Conservation (phyloP, 2,329 filamentous ascomycete species). For the Scopulariopsis brevicaulis region DNA sequence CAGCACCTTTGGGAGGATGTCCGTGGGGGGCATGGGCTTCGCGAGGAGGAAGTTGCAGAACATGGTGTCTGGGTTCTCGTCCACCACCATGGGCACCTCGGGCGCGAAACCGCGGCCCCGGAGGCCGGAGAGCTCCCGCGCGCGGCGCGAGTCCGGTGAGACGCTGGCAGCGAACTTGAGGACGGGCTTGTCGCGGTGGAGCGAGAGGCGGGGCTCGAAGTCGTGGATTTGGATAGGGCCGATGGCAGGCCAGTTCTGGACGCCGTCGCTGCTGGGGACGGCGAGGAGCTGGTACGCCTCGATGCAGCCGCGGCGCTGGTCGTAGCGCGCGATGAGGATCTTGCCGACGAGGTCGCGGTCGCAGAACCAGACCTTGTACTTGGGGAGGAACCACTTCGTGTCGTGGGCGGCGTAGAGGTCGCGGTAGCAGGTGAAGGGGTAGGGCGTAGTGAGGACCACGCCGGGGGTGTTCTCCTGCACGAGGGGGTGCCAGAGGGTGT, state of each 20-base stretch:
- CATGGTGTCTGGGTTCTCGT: conserved; percentile 33
- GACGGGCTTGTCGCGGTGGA: conserved; percentile 67
- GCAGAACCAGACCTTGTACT: conserved; percentile 75
- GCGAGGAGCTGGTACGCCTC: conserved; percentile 71
- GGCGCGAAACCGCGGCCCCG: conserved; percentile 22
- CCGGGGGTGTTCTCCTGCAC: conserved; percentile 59
- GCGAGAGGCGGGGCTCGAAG: conserved; percentile 57
- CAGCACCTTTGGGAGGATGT: conserved; percentile 17
- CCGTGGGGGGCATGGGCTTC: conserved; percentile 28
- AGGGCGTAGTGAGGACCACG: conserved; percentile 36
- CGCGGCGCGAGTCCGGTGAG: background rate
- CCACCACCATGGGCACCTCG: conserved; percentile 41
- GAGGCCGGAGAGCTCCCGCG: background rate
- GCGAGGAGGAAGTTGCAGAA: conserved; percentile 61
- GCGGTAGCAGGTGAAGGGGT: conserved; percentile 52
- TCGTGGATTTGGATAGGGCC: conserved; percentile 56
- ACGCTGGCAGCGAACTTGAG: conserved; percentile 21
- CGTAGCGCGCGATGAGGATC: conserved; percentile 66
- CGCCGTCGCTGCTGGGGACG: conserved; percentile 39
- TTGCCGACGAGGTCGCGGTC: conserved; percentile 64
- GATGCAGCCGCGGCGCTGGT: conserved; percentile 61
- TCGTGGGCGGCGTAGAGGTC: conserved; percentile 65
- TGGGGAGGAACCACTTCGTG: conserved; percentile 74
- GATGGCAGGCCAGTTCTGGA: conserved; percentile 49
- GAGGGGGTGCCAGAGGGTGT: conserved; percentile 60